These are phyloP conservation scores for Tolypocladium tundrense DNA, from an alignment of 2,329 filamentous ascomycete species.

Conservation along the genomic window DNA sequence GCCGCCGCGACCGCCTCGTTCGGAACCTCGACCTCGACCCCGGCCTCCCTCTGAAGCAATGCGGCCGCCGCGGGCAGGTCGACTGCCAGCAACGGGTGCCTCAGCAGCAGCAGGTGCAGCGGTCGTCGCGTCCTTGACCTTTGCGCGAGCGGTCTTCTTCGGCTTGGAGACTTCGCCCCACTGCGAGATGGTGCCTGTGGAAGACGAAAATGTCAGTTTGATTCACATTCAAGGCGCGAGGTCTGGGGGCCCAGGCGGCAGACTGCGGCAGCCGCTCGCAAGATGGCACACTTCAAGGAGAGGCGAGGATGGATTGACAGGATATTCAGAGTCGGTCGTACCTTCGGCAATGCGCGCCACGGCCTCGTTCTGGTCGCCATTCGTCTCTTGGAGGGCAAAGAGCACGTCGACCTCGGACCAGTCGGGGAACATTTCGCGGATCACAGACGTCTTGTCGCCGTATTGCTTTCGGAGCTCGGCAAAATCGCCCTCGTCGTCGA, in stretches of 20 bases:
- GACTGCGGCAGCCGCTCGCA: neutral
- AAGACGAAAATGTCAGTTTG: constrained; percentile 6
- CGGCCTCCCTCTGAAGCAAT: constrained; percentile 51
- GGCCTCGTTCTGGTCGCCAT: constrained; percentile 65
- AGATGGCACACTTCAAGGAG: neutral
- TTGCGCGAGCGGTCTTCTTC: constrained; percentile 66
- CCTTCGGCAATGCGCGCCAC: constrained; percentile 74
- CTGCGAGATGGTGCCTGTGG: constrained; percentile 64
- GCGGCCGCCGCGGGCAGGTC: constrained; percentile 50
- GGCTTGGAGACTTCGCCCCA: constrained; percentile 77
- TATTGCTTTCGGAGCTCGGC: constrained; percentile 89
- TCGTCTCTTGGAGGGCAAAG: constrained; percentile 81
- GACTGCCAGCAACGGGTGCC: constrained; percentile 28
- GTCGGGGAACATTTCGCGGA: constrained; percentile 89
- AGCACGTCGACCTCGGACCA: constrained; percentile 95
- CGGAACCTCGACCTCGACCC: constrained; percentile 51
- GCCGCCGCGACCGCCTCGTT: constrained; percentile 50
- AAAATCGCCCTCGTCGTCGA: constrained; percentile 80
- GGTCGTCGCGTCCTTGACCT: constrained; percentile 54
- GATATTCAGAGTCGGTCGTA: constrained; percentile 22
- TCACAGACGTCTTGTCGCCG: constrained; percentile 62
- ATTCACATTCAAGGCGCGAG: neutral
- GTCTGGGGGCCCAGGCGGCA: neutral
- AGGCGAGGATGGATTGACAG: neutral
- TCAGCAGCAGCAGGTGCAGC: constrained; percentile 40